Base-by-base conservation (phyloP, 2,329 filamentous ascomycete species). In the Curvularia lunata region DNA sequence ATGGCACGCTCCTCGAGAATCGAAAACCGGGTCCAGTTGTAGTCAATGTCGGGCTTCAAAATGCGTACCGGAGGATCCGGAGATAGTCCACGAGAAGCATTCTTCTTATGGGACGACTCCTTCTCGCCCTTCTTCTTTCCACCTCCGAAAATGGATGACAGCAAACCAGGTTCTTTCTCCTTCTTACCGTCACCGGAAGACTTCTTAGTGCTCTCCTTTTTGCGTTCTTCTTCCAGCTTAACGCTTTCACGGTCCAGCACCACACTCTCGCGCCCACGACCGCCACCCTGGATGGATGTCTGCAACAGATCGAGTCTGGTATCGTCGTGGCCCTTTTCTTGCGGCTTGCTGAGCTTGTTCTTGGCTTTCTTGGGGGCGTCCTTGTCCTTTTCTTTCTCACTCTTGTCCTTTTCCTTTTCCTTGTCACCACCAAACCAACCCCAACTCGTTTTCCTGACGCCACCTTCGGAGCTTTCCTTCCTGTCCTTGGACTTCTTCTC, bases 1-100 rank as follows among this genome's bases (percentile, higher is more conserved):
- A 99, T 99, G 19, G 95, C 95, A 58, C 95, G 86, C 80, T 99
- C 95, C 77, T 98, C 94, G 53, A 97, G 82, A 52, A 99, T 94
- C 12, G 92, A 92, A 72, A 98, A 99, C 42, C 95, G 85, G 1
- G 92, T 95, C 91, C 95, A 99, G 67, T 92, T 91, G 78, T 97
- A 99, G 77, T 98, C 94, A 62, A 97, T 85, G 72, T 98, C 94
- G 4, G 95, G 90, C 64, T 88, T 89, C 53, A 96, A 81, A 34
- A 88, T 84, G 49, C 89, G 88, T 62, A 87, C 86, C 0, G 84
- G 82, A 12, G 85, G 84, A 41, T 97, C 92, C 2, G 94, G 93
- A 0, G 93, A 96, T 7, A 91, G 80, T 5, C 89, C 87, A 52
- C 92, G 86, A 7, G 83, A 83, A 65, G 89, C 87, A 32, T 82